Base-by-base conservation (phyloP, 2,329 filamentous ascomycete species). In the Fonsecaea multimorphosa region DNA sequence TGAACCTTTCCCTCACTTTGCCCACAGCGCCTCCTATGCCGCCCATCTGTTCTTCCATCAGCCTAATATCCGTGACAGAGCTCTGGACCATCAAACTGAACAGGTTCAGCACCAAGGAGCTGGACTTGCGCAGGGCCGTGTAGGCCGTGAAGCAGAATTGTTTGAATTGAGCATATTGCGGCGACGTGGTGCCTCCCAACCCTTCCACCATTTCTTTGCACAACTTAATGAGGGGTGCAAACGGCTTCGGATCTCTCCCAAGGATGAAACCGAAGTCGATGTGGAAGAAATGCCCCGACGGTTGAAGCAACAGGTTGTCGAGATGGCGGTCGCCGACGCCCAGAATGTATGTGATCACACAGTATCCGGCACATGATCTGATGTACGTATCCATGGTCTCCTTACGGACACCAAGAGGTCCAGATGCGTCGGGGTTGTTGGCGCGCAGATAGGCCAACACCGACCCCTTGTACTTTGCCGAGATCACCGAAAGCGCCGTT, bases 211-310 rank as follows among this genome's bases (percentile, higher is more conserved):
- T 99, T 75, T 99, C 94, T 72, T 93, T 94, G 75, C 91, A 94
- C 8, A 99, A 87, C 78, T 99, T 99, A 89, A 99, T 97, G 59
- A 94, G 88, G 0, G 95, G 95, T 0, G 95, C 94, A 75, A 99
- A 98, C 0, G 95, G 95, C 75, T 99, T 99, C 0, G 95, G 95
- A 72, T 99, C 95, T 46, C 95, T 91, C 19, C 95, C 95, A 1
- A 99, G 89, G 68, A 99, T 99, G 78, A 96, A 99, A 49, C 96
- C 95, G 74, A 99, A 99, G 77, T 99, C 95, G 32, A 94, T 93
- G 76, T 99, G 95, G 85, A 99, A 97, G 82, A 99, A 99, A 78
- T 96, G 92, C 3, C 87, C 95, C 71, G 93, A 90, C 0, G 95
- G 93, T 0, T 93, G 87, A 4, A 99, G 87, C 29, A 99, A 87